Conservation (phyloP, 441 rosid genomes). For the Arabidopsis lyrata region DNA sequence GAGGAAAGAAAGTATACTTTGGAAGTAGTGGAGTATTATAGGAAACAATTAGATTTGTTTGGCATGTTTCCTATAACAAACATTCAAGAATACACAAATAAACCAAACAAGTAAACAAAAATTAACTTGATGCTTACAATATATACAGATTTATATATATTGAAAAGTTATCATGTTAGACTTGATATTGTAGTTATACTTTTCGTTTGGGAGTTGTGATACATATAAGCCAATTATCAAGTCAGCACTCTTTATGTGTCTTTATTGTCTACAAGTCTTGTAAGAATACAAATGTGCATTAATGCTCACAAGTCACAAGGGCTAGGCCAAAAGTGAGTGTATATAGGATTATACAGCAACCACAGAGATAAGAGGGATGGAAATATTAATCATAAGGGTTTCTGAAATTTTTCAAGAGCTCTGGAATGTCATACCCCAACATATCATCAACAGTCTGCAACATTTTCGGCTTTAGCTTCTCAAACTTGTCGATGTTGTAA, state of each 20-base stretch:
- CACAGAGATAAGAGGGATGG: not conserved
- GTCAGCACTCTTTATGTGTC: slow-evolving; percentile 20
- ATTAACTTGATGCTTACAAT: not conserved
- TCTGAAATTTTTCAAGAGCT: slow-evolving; percentile 77
- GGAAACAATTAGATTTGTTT: too few species aligned
- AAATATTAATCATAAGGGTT: slow-evolving; percentile 73
- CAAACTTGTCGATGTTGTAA: slow-evolving; percentile 84
- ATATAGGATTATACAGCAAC: slow-evolving; percentile 13
- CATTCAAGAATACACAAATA: not conserved
- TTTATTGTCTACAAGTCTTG: slow-evolving; percentile 26
- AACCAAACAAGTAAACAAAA: not conserved
- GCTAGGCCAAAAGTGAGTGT: slow-evolving; percentile 19
- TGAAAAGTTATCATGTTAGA: not conserved
- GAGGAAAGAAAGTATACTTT: too few species aligned
- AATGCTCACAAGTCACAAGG: slow-evolving; percentile 24
- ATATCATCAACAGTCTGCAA: slow-evolving; percentile 89
- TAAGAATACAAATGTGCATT: slow-evolving; percentile 39
- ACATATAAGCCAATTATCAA: not conserved
- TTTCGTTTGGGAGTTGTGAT: not conserved
- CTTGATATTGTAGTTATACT: not conserved
- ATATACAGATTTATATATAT: too few species aligned
- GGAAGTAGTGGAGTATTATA: too few species aligned
- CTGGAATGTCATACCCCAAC: slow-evolving; percentile 92
- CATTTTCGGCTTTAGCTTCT: slow-evolving; percentile 92
- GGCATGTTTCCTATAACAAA: not conserved